These are phyloP conservation scores for Clarireedia paspali DNA, from an alignment of 2,329 filamentous ascomycete species.

Conservation along the genomic window DNA sequence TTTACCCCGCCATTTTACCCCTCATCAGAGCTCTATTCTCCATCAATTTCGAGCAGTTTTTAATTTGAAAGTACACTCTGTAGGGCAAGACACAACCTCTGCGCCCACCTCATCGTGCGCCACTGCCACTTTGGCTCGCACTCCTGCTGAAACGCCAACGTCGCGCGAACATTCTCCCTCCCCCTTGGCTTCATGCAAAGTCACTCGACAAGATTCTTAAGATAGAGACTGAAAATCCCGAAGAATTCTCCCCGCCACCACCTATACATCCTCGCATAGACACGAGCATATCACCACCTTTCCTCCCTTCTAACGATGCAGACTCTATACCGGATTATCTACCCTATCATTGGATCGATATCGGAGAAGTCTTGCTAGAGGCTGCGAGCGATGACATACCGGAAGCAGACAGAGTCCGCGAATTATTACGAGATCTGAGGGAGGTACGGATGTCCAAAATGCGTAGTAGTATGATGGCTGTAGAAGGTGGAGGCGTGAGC, in stretches of 20 bases:
- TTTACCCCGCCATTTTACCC: slow-evolving; percentile 14
- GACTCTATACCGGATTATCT: slow-evolving; percentile 61
- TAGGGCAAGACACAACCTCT: slow-evolving; percentile 74
- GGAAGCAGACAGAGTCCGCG: slow-evolving; percentile 64
- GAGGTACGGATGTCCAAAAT: slow-evolving; percentile 90
- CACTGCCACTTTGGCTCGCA: slow-evolving; percentile 88
- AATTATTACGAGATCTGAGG: slow-evolving; percentile 70
- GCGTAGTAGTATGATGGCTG: slow-evolving; percentile 61
- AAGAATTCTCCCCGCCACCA: slow-evolving; percentile 71
- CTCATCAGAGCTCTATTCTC: not conserved
- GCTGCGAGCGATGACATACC: slow-evolving; percentile 78
- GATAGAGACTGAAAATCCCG: slow-evolving; percentile 65
- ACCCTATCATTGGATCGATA: slow-evolving; percentile 93
- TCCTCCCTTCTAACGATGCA: slow-evolving; percentile 67
- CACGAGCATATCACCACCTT: slow-evolving; percentile 57
- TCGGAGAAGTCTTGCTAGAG: slow-evolving; percentile 79
- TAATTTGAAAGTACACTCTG: not conserved
- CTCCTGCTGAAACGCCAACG: slow-evolving; percentile 90
- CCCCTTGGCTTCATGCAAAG: slow-evolving; percentile 75
- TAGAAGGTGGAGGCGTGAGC: slow-evolving; percentile 71
- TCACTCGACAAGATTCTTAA: slow-evolving; percentile 72
- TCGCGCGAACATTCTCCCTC: slow-evolving; percentile 85
- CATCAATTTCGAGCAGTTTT: slow-evolving; percentile 28
- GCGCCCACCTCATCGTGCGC: slow-evolving; percentile 70
- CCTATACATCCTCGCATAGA: slow-evolving; percentile 48